Base-by-base conservation (phyloP, 2,329 filamentous ascomycete genomes). In the Scedosporium minutisporum region DNA sequence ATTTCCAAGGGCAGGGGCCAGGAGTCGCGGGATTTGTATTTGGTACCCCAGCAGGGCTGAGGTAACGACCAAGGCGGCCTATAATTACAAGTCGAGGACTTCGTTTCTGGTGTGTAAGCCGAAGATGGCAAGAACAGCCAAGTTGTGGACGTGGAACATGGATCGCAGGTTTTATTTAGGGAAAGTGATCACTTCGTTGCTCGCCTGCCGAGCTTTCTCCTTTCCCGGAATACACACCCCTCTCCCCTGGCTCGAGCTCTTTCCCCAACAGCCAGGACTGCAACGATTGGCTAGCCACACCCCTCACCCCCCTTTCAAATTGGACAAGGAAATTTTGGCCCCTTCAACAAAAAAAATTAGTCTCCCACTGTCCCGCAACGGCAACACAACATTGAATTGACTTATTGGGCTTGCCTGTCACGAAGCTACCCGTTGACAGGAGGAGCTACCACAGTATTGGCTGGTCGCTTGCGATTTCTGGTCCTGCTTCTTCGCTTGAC, bases 261-360 rank as follows among this genome's bases (percentile, higher is more conserved):
- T 10, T 66, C 68, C 68, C 68, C 68, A 70, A 70, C 68, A 67
- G 65, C 67, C 66, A 25, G 57, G 57, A 53, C 44, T 21, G 21
- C 23, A n/a, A 46, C n/a, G 7, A 60, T 63, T 61, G 46, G 61
- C 25, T 62, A 62, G 60, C 51, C 21, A 14, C 60, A 62, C 60
- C 29, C 60, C 58, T 55, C 33, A 44, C n/a, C 27, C 33, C 33
- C 51, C 59, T 23, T 58, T 27, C 53, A 23, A 38, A 27, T n/a
- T 57, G 25, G 9, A 21, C 42, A 33, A 25, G 44, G 44, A 51
- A 62, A 57, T 33, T 55, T 58, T 57, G 60, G 48, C 38, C 18
- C 60, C 53, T 62, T 62, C 60, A 62, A 62, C 60, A 62, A 62
- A 62, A 62, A 62, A 62, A 61, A 42, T 23, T 33, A 23, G 51